Evolutionary conservation across 108 stramenopile species (phyloP).

Genomic region (Cyclotella cryptica): DNA sequence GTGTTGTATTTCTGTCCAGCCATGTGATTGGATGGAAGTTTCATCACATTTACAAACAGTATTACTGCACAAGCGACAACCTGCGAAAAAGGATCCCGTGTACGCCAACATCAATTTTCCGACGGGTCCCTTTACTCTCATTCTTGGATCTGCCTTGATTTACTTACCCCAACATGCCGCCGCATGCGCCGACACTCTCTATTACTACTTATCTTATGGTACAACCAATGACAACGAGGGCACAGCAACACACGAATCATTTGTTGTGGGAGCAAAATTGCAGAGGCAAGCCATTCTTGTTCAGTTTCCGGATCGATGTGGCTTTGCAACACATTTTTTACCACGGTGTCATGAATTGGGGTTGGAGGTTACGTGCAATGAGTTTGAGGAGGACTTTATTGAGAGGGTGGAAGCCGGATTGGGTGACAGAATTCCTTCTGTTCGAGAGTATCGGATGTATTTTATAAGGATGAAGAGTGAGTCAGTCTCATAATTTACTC

Average conservation of each 20-base stretch:
- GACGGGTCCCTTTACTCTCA: slow-evolving; percentile 33
- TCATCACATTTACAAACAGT: neutral
- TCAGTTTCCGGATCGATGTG: slow-evolving; percentile 38
- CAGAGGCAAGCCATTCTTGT: slow-evolving; percentile 31
- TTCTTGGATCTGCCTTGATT: slow-evolving; percentile 38
- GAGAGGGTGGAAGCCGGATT: slow-evolving; percentile 5
- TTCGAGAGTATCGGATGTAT: no score
- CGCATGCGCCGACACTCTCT: slow-evolving; percentile 41
- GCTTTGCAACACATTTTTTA: slow-evolving; percentile 30
- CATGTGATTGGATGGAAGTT: slow-evolving; percentile 39
- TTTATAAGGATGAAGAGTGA: no score
- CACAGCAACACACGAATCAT: neutral
- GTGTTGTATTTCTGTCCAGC: slow-evolving; percentile 12
- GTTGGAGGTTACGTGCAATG: slow-evolving; percentile 15
- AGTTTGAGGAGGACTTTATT: slow-evolving; percentile 19
- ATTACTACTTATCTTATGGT: slow-evolving; percentile 27
- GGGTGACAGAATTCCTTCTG: slow-evolving; percentile 22
- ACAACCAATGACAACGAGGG: neutral
- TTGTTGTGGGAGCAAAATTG: no score
- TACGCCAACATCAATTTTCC: slow-evolving; percentile 2
- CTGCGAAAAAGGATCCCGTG: neutral
- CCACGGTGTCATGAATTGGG: slow-evolving; percentile 27
- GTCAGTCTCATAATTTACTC: no score
- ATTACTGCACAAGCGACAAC: neutral
- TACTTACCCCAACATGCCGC: slow-evolving; percentile 35